Evolutionary conservation across 306 rosid genomes (phyloP).

Genomic region (Arachis stenosperma): DNA sequence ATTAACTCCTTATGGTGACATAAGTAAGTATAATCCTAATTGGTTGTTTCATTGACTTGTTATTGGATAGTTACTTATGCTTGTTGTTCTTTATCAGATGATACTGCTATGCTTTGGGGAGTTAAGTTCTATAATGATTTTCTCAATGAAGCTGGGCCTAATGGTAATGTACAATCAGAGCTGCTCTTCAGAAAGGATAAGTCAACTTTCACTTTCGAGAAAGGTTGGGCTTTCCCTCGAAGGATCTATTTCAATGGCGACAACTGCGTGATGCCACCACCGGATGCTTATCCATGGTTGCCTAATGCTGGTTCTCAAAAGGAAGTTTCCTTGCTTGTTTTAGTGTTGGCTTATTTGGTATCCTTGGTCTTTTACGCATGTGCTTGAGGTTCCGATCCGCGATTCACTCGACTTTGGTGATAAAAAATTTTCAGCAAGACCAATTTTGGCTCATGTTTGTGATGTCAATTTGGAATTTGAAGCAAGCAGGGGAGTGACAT

Average conservation of each 20-base stretch:
- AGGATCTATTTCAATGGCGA: slow-evolving; percentile 87
- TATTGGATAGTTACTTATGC: slow-evolving; percentile 8
- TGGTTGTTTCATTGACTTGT: neutral
- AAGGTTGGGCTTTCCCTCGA: slow-evolving; percentile 94
- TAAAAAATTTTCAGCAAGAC: slow-evolving; percentile 28
- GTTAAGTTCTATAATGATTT: slow-evolving; percentile 82
- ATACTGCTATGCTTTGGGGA: slow-evolving; percentile 93
- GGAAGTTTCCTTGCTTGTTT: slow-evolving; percentile 46
- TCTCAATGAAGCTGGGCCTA: slow-evolving; percentile 75
- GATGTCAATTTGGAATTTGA: slow-evolving; percentile 32
- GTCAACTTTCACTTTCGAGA: slow-evolving; percentile 69
- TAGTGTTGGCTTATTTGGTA: slow-evolving; percentile 48
- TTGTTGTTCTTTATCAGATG: slow-evolving; percentile 62
- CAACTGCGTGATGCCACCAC: slow-evolving; percentile 91
- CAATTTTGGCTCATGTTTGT: slow-evolving; percentile 37
- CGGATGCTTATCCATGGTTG: slow-evolving; percentile 76
- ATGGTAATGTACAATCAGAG: slow-evolving; percentile 93
- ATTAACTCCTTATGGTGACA: slow-evolving; percentile 65
- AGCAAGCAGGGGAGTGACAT: slow-evolving; percentile 35
- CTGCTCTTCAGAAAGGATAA: slow-evolving; percentile 70
- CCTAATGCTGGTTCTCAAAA: slow-evolving; percentile 63
- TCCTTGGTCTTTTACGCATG: slow-evolving; percentile 43
- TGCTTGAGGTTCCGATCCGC: slow-evolving; percentile 33
- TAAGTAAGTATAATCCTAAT: slow-evolving; percentile 58
- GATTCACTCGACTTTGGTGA: slow-evolving; percentile 24